Percentiles rank a stretch among this genome's conserved stretches.
Evolutionary conservation across 2,329 filamentous ascomycete species (phyloP).

Genomic region (Aspergillus calidoustus): DNA sequence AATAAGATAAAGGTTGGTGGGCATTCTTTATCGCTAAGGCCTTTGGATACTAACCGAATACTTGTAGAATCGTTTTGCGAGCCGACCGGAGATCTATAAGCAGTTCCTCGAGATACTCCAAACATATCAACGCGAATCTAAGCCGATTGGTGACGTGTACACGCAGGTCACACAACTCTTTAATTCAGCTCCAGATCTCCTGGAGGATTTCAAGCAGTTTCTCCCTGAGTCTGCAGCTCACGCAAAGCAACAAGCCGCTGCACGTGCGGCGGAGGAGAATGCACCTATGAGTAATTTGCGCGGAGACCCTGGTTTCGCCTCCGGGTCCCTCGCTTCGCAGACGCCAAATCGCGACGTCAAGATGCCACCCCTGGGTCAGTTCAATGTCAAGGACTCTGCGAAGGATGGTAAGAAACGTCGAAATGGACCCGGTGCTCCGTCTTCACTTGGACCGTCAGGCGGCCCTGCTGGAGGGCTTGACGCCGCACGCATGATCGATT

Average conservation of each 20-base stretch:
- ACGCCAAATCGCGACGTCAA: conserved; percentile 62
- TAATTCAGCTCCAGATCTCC: conserved; percentile 86
- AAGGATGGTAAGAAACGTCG: conserved; percentile 92
- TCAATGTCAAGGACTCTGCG: conserved; percentile 79
- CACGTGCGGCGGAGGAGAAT: conserved; percentile 69
- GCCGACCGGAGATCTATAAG: conserved; percentile 98
- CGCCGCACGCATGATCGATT: conserved; percentile 38
- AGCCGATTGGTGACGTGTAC: conserved; percentile 98
- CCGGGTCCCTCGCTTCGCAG: conserved; percentile 52
- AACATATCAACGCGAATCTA: conserved; percentile 96
- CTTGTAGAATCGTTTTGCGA: conserved; percentile 86
- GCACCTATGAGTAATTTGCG: conserved; percentile 69
- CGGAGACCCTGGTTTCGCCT: conserved; percentile 54
- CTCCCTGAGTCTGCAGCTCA: conserved; percentile 84
- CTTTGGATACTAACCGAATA: background rate
- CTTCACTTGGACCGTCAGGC: conserved; percentile 37
- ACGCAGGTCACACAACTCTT: conserved; percentile 94
- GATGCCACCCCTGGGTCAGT: conserved; percentile 93
- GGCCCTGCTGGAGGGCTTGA: conserved; percentile 39
- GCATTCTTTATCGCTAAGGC: background rate
- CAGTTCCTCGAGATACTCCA: conserved; percentile 98
- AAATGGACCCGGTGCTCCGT: conserved; percentile 55
- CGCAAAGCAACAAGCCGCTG: conserved; percentile 64
- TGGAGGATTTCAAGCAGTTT: conserved; percentile 99
- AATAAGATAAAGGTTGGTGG: conserved; percentile 93